These are phyloP conservation scores for Funneliformis geosporum DNA, from an alignment of 192 early-diverging fungal genomes.

Conservation along the genomic window DNA sequence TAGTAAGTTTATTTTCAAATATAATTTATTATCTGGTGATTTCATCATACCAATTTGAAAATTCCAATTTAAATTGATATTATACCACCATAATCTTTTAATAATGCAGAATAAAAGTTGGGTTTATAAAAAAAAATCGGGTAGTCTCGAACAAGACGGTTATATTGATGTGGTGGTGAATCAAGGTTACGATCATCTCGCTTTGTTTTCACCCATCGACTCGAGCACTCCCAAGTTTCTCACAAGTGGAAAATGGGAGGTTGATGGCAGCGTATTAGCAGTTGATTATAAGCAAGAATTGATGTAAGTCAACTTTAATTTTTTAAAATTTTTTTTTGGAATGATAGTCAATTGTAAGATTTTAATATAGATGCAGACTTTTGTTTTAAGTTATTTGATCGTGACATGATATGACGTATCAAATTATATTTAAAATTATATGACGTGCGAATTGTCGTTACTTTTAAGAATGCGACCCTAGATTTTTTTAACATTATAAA, in stretches of 20 bases:
- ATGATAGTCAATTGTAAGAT: not conserved
- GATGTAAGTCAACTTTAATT: conserved; percentile 49
- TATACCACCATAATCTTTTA: not conserved
- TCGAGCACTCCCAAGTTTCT: conserved; percentile 52
- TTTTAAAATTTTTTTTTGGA: conserved; percentile 20
- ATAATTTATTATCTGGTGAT: not conserved
- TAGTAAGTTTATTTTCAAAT: conserved; percentile 25
- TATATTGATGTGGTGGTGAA: conserved; percentile 70
- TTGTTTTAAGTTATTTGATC: too few species aligned
- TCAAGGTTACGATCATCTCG: conserved; percentile 70
- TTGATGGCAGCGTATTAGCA: conserved; percentile 48
- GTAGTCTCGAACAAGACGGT: conserved; percentile 37
- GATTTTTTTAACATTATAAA: not conserved
- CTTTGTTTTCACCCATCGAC: conserved; percentile 57
- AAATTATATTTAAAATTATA: too few species aligned
- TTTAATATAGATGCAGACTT: not conserved
- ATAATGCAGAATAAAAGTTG: conserved; percentile 40
- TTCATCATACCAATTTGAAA: not conserved
- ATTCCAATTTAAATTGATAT: not conserved
- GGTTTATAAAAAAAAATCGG: conserved; percentile 39
- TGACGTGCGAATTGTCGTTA: too few species aligned
- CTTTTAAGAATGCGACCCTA: too few species aligned
- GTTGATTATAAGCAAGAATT: conserved; percentile 41
- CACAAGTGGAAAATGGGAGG: conserved; percentile 73
- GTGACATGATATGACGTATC: too few species aligned